These are phyloP conservation scores for Pseudognaphalium luteoalbum DNA, from an alignment of 129 eudicot genomes.

Conservation along the genomic window DNA sequence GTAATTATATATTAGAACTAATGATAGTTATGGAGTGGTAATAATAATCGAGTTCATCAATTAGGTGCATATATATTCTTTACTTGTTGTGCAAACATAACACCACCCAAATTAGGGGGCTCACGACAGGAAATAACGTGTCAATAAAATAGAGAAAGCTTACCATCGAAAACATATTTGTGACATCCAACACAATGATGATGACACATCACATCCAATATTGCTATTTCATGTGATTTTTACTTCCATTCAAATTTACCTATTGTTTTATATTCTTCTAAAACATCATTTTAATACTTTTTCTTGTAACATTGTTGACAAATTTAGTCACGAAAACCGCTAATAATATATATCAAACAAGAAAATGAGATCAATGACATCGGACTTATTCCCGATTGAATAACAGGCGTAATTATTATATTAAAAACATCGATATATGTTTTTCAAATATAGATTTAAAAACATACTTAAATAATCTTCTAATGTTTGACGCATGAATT, in stretches of 20 bases:
- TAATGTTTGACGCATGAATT: too few relatives aligned
- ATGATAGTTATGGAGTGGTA: constrained; percentile 16
- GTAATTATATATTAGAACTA: constrained; percentile 2
- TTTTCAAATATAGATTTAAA: too few relatives aligned
- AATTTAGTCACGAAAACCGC: too few relatives aligned
- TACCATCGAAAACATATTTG: constrained; percentile 36
- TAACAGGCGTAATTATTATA: too few relatives aligned
- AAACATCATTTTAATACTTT: too few relatives aligned
- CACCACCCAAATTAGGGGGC: constrained; percentile 13
- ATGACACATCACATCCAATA: constrained; percentile 31
- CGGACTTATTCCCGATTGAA: too few relatives aligned
- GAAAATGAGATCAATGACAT: too few relatives aligned
- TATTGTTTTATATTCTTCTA: too few relatives aligned
- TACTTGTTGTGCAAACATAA: constrained; percentile 35
- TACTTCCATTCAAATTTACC: constrained; percentile 29
- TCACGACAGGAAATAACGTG: constrained; percentile 38
- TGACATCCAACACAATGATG: constrained; percentile 36
- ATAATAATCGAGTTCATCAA: constrained; percentile 2
- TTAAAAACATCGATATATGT: too few relatives aligned
- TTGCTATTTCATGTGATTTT: constrained; percentile 29
- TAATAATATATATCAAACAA: too few relatives aligned
- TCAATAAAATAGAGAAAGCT: constrained; percentile 47
- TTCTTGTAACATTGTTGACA: too few relatives aligned
- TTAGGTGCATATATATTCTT: constrained; percentile 30
- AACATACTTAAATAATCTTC: too few relatives aligned